Evolutionary conservation across 257 asterid species (phyloP), one percentile per base, ranked within the genome.

Genomic region (Solanum sejunctum): DNA sequence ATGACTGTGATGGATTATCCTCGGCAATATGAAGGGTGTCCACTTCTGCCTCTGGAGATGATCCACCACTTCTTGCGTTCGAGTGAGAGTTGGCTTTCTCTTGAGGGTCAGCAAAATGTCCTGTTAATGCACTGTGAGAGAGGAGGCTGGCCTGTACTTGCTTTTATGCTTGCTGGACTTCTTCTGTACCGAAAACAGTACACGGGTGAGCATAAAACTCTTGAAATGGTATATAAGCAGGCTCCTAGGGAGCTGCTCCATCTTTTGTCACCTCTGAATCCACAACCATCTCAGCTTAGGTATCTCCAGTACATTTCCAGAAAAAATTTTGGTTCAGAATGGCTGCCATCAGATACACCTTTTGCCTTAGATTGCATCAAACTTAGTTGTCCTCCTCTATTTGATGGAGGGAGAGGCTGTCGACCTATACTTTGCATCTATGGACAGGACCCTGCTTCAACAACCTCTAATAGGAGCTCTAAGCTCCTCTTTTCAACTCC

Each of bases 1-100:
- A 97, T 97, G 99, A 97, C 99, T 2, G 98, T 95, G 83, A 95
- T 97, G 99, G 99, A 97, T 85, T 97, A 97, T 87, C 99, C 99
- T 86, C 92, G 92, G 84, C 98, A 95, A 82, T 94, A 93, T 39
- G 99, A 97, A 88, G 97, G 99, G 67, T 95, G 98, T 90, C 96
- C 98, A 1, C 90, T 97, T 45, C 89, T 97, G 87, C 95, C 98
- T 7, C 86, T 97, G 83, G 99, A 97, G 92, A 97, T 94, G 99
- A 97, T 95, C 89, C 93, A 97, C 89, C 99, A 97, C 88, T 97
- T 95, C 89, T 85, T 97, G 87, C 92, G 99, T 77, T 97, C 99
- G 18, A 97, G 99, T 88, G 99, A 97, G 95, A 97, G 98, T 87
- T 97, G 99, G 99, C 89, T 97, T 88, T 97, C 99, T 5, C 93